Evolutionary conservation across 306 rosid species (phyloP), one percentile per base, ranked within the genome.

Genomic region (Purshia tridentata): DNA sequence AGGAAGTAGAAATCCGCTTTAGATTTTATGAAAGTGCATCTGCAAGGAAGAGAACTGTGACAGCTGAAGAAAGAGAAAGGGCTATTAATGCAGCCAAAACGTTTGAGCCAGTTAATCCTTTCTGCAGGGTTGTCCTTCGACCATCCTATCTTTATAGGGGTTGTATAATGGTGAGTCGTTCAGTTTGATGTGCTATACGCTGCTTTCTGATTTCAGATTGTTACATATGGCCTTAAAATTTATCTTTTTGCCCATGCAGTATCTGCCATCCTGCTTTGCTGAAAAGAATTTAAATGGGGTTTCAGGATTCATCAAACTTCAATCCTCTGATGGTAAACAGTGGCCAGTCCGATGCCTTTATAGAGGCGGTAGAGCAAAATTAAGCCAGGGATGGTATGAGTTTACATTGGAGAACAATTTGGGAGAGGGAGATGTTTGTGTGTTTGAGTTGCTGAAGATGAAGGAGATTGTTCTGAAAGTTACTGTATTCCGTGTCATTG

Each of bases 351-450:
- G 99, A 61, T 95, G 99, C 80, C 96, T 95, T 79, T 89, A 89
- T 67, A 87, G 78, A 80, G 86, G 88, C 51, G 99, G 98, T 62
- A 87, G 95, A 78, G 96, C 99, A 9, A 95, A 95, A 86, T 78
- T 95, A 76, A 95, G 98, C 83, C 98, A 91, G 63, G 99, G 99
- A 18, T 95, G 99, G 99, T 95, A 83, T 50, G 99, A 95, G 62
- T 95, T 95, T 76, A 54, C 93, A 0, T 14, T 84, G 69, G 99
- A 95, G 82, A 95, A 91, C 78, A 87, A 88, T 80, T 76, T 91
- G 80, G 97, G 91, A 18, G 99, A 95, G 86, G 99, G 99, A 4
- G 99, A 95, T 42, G 99, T 95, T 23, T 95, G 99, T 69, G 92
- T 94, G 68, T 95, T 95, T 46, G 99, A 95, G 84, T 77, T 90